Base-by-base conservation (phyloP, 2,329 filamentous ascomycete genomes). In the Beauveria sp. region DNA sequence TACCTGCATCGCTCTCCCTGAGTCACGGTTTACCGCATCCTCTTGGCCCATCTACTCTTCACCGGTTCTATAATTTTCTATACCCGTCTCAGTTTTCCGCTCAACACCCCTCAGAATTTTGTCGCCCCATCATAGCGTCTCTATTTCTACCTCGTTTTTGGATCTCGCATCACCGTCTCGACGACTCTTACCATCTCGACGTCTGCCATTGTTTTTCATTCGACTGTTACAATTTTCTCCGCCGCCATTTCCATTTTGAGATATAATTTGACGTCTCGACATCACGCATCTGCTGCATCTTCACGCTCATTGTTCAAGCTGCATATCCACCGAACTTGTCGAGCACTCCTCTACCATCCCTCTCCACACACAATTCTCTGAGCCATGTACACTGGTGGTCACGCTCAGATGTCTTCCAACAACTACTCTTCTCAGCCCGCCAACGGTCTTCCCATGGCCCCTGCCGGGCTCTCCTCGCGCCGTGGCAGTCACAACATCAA, bases 381-480 rank as follows among this genome's bases (percentile, higher is more conserved):
- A 82, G 78, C 76, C 68, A 88, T 96, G 88, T 89, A 96, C 93
- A 88, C 93, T 86, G 93, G 93, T 85, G 91, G 92, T 95, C 91
- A 96, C 82, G 89, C 92, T 95, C 92, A 96, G 85, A 98, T 98
- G 93, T 90, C 91, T 80, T 93, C 91, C 82, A 90, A 87, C 76
- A 90, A 90, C 75, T 79, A 83, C 74, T 81, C 88, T 75, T 81
- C 84, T 72, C 58, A 60, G 30, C 18, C 50, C 51, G 50, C 10
- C 42, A 84, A 84, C 75, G 87, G 86, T 69, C 81, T 96, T 69
- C 86, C 87, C 71, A 86, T 91, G 78, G 89, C 92, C 58, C 81
- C 85, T 65, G 86, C 89, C 66, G 90, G 92, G 70, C 89, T 96
- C 72, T 91, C 91, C 65, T 93, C 93, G 28, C 82, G 83, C 69